Base-by-base conservation (phyloP, 116 monocot species). In the Phalaenopsis hybrid region DNA sequence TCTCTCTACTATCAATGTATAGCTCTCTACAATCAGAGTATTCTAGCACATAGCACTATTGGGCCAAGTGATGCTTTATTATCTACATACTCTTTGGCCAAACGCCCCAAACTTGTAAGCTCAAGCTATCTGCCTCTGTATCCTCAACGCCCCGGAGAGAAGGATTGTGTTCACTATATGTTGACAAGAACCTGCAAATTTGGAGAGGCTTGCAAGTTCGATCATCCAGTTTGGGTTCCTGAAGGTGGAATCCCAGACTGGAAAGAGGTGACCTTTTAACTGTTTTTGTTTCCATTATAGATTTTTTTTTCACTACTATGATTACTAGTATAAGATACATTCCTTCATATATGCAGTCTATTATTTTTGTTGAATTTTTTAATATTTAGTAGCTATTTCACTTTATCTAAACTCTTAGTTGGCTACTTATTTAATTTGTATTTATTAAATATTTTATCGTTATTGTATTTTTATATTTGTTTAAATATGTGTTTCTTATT, bases 121-220 rank as follows among this genome's bases (percentile, higher is more conserved):
- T 83, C 86, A 85, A 95, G 93, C 87, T 88, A 85, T 82, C 89
- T 99, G 85, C 92, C 98, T 84, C 81, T 93, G 76, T 99, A 93
- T 89, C 98, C 95, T 20, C 98, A 95, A 59, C 83, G 95, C 69
- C 95, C 95, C 41, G 93, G 93, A 82, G 89, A 92, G 81, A 99
- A 99, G 88, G 98, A 95, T 86, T 99, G 98, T 88, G 85, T 93
- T 61, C 89, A 93, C 82, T 99, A 99, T 90, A 99, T 99, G 98
- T 78, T 88, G 88, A 99, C 95, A 69, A 89, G 98, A 92, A 89
- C 89, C 77, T 99, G 98, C 92, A 99, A 93, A 78, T 99, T 88
- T 90, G 98, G 95, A 88, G 93, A 89, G 70, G 77, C 85, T 59
- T 99, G 98, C 95, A 98, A 89, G 82, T 98, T 98, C 83, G 93